phyloP scores from a whole-genome alignment of 352 stramenopile genomes.

The Peronosclerospora sorghi region DNA sequence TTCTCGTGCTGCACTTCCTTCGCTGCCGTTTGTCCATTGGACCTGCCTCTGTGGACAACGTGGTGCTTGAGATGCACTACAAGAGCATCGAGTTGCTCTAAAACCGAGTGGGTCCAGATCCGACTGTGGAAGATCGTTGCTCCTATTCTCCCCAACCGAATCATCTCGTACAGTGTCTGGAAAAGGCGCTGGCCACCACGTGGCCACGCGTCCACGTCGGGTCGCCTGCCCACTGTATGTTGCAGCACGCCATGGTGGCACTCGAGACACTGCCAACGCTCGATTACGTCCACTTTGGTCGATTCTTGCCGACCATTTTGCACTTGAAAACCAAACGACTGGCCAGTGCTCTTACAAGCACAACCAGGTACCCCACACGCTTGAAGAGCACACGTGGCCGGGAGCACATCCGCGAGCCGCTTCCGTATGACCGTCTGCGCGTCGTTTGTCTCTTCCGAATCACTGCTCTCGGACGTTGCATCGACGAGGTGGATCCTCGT shows the following conservation, averaged over 20 bases:
- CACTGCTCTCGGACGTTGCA: constrained; percentile 1
- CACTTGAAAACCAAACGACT: constrained; percentile 20
- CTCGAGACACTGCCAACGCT: constrained; percentile 33
- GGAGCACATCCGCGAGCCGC: constrained; percentile 36
- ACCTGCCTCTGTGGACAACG: constrained; percentile 35
- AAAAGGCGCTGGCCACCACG: constrained; percentile 58
- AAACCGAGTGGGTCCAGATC: constrained; percentile 42
- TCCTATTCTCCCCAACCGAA: constrained; percentile 41
- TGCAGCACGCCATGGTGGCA: constrained; percentile 66
- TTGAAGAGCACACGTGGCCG: constrained; percentile 34
- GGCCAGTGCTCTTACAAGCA: constrained; percentile 29
- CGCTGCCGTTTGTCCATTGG: constrained; percentile 57
- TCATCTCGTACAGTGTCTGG: constrained; percentile 41
- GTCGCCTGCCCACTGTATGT: constrained; percentile 37
- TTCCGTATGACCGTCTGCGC: constrained; percentile 19
- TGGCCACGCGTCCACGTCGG: constrained; percentile 21
- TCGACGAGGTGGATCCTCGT: constrained; percentile 7
- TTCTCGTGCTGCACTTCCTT: constrained; percentile 41
- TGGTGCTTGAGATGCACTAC: constrained; percentile 43
- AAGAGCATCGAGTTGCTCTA: constrained; percentile 38
- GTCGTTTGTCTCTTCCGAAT: constrained; percentile 25
- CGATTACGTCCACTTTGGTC: constrained; percentile 22
- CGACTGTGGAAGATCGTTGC: constrained; percentile 46
- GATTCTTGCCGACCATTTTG: constrained; percentile 1
- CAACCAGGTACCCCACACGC: constrained; percentile 57